Percentiles rank a stretch among this genome's conserved stretches.
These are phyloP conservation scores for Alternaria brassicae DNA, from an alignment of 2,329 filamentous ascomycete species.

Conservation along the genomic window DNA sequence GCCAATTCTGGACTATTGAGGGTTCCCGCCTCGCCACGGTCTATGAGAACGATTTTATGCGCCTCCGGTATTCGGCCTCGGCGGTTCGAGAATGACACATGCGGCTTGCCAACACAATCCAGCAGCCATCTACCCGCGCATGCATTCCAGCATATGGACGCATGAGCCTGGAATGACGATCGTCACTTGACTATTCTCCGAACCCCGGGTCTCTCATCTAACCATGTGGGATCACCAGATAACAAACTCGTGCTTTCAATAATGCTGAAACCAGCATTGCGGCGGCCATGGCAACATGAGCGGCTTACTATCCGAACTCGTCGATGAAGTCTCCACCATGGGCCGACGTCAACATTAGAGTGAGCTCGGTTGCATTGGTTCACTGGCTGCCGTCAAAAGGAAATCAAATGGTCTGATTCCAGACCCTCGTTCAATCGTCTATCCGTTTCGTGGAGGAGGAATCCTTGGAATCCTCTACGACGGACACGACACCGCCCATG, in stretches of 20 bases:
- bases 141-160: conserved; percentile 3
- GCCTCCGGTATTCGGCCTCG: background rate
- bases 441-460: conserved; percentile 10
- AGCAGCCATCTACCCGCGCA: conserved; percentile 1
- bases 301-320: conserved; percentile 7
- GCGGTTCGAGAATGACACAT: conserved; percentile 8
- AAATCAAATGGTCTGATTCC: conserved; percentile 19
- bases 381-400: conserved; percentile 17
- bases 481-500: conserved; percentile 6
- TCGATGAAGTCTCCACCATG: conserved; percentile 6
- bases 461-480: conserved; percentile 11
- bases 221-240: conserved; percentile 6
- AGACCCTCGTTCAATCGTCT: conserved; percentile 9
- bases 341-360: conserved; percentile 16
- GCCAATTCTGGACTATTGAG: background rate
- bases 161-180: conserved; percentile 9
- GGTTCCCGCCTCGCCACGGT: background rate
- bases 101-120: conserved; percentile 6
- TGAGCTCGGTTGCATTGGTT: conserved; percentile 14
- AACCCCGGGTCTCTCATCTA: conserved; percentile 7
- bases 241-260: conserved; percentile 8
- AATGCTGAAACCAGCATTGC: conserved; percentile 15
- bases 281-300: conserved; percentile 1
- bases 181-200: conserved; percentile 18
- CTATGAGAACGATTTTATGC: too few species aligned